Percentiles rank a stretch among this genome's conserved stretches.
Evolutionary conservation across 208 protist species (phyloP).

Genomic region (Kentomonas sorsogonicus): DNA sequence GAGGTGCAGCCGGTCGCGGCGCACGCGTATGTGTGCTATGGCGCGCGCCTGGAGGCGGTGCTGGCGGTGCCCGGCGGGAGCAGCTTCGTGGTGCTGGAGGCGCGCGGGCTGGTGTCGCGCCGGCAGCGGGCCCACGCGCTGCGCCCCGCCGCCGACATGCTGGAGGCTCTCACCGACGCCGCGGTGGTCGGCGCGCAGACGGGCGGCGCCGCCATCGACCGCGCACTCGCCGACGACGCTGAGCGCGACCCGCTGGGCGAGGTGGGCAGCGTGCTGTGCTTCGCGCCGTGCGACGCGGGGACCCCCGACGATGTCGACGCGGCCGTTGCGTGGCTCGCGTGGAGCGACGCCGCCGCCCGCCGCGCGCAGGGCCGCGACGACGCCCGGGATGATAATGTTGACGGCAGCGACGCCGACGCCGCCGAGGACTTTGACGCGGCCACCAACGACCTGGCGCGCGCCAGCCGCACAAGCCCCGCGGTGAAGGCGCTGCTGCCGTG

Average conservation of each 20-base stretch:
- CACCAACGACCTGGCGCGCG: no score
- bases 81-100: conserved; percentile 5
- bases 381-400: no score
- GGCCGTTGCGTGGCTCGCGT: no score
- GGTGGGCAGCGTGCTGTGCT: conserved; percentile 34
- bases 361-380: not conserved
- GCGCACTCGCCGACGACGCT: conserved; percentile 20
- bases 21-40: not conserved
- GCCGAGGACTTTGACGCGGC: no score
- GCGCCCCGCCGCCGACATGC: not conserved
- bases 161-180: not conserved
- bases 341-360: no score
- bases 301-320: conserved; percentile 20
- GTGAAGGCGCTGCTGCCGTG: no score
- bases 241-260: conserved; percentile 26
- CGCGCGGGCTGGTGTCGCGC: not conserved
- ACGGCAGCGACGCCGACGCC: no score
- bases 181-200: not conserved
- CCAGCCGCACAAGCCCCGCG: no score
- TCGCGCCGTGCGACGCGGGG: conserved; percentile 33
- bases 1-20: not conserved
- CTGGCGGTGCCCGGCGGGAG: not conserved
- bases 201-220: conserved; percentile 17
- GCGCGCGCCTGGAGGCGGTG: conserved; percentile 1
- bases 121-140: conserved; percentile 3